Base-by-base conservation (phyloP, 108 stramenopile species). In the Discostella stelligeroides region DNA sequence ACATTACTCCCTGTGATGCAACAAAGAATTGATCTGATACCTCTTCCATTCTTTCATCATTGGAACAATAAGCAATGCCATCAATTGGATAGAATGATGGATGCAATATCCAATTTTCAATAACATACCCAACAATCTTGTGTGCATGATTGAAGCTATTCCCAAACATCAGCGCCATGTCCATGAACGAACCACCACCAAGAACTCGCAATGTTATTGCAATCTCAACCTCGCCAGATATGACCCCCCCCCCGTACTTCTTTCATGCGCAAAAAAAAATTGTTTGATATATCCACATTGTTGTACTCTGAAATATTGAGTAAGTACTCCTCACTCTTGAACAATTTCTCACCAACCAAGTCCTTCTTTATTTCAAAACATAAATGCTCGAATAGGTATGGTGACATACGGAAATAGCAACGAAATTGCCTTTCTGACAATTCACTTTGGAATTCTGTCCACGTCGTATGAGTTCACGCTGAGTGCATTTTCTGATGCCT, bases 151-250 rank as follows among this genome's bases (percentile, higher is more conserved):
- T 63, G n/a, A 23, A 3, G 3, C 42, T 43, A 7, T 5, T 4
- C 23, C 20, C 43, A 63, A 63, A 63, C 5, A 63, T 10, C 4
- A 45, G 23, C 1, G 40, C 42, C n/a, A 63, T 1, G 24, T 63
- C 61, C 23, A 63, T 7, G 23, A 24, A 63, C 4, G 61, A 63
- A 7, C 61, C 61, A 42, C 61, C 61, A 11, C 41, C 61, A 24
- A 63, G 43, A 21, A 63, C 11, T 4, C 61, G 40, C 11, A 63
- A 24, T n/a, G 43, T 45, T 20, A 63, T 7, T 7, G 61, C 61
- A 2, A 63, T 1, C 23, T 45, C 45, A 1, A 45, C 23, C 23
- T 63, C 61, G 1, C 61, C 41, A 11, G 18, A 42, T 12, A 63
- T 63, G 17, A 63, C n/a, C n/a, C 1, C 3, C 61, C 61, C 2